Base-by-base conservation (phyloP, 768 basidiomycete species). In the Hortiboletus flavorubellus region DNA sequence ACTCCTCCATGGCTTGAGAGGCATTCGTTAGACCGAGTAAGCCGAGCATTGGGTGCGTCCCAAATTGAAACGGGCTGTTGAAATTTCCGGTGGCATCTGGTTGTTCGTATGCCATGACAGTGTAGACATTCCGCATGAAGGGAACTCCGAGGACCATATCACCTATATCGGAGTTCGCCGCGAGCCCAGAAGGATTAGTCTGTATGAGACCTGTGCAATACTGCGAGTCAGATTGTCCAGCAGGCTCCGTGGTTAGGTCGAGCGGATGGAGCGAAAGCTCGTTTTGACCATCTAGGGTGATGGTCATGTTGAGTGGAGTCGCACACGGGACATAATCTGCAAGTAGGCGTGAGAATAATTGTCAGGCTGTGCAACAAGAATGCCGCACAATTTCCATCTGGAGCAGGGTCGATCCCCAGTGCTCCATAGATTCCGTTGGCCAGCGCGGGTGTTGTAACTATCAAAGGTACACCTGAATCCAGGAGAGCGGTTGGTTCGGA, bases 401-500 rank as follows among this genome's bases (percentile, higher is more conserved):
- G 53, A 0, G 73, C 79, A 8, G 87, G 85, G 21, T 68, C 62
- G 29, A 91, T 73, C 1, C 84, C 86, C 49, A 89, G 71, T 4
- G 89, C 86, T 9, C 89, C 89, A 55, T 91, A 92, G 18, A 91
- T 86, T 7, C 77, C 89, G 59, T 92, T 86, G 15, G 89, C 86
- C 18, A 92, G 75, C 4, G 62, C 50, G 5, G 74, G 70, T 0
- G 84, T 82, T 7, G 87, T 80, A 1, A 92, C 66, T 47, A 92
- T 90, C 14, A 78, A 53, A 0, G 89, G 86, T 0, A 83, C 77
- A 0, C 90, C 90, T 0, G 85, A 81, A 66, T 92, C 90, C 34
- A 91, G 64, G n/a, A 89, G 78, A 5, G 87, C 89, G 42, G 77
- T 80, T 0, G 87, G 89, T 39, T 71, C 78, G 23, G 66, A 68